Conservation (phyloP, 208 protist genomes). For the Leishmania turanica region DNA sequence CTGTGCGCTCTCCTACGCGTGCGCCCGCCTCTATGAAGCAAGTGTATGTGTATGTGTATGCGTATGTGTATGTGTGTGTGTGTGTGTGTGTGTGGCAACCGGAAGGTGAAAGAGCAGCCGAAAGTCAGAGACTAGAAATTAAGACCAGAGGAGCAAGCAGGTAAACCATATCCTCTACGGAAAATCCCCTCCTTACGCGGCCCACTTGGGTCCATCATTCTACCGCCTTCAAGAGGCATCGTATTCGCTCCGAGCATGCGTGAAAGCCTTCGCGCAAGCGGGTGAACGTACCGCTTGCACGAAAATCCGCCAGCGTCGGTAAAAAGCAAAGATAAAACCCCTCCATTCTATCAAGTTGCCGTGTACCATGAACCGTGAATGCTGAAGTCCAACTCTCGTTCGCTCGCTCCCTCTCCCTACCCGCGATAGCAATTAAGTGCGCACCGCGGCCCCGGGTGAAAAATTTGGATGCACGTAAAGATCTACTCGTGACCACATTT, state of each 20-base stretch:
- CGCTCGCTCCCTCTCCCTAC: not conserved
- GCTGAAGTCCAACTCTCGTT: not conserved
- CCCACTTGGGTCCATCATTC: not conserved
- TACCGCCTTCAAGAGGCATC: not conserved
- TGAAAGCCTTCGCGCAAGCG: not conserved
- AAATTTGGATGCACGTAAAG: too few species aligned
- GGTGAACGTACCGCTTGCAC: too few species aligned
- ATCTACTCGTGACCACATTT: too few species aligned
- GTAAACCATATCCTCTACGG: not conserved
- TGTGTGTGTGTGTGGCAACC: too few species aligned
- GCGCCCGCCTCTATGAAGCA: not conserved
- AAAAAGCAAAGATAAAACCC: too few species aligned
- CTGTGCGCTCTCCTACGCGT: not conserved
- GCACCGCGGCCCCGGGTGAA: too few species aligned
- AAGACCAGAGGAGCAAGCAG: not conserved
- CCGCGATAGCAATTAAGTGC: too few species aligned
- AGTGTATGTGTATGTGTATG: too few species aligned
- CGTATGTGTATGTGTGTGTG: too few species aligned
- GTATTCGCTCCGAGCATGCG: not conserved
- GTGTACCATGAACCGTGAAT: not conserved
- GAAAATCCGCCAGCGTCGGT: not conserved
- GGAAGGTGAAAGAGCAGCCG: not conserved
- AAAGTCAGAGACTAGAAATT: not conserved
- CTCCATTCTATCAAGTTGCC: too few species aligned
- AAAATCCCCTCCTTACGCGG: not conserved